Evolutionary conservation across 495 filamentous ascomycete genomes (phyloP).

Genomic region (Xylaria castorea): DNA sequence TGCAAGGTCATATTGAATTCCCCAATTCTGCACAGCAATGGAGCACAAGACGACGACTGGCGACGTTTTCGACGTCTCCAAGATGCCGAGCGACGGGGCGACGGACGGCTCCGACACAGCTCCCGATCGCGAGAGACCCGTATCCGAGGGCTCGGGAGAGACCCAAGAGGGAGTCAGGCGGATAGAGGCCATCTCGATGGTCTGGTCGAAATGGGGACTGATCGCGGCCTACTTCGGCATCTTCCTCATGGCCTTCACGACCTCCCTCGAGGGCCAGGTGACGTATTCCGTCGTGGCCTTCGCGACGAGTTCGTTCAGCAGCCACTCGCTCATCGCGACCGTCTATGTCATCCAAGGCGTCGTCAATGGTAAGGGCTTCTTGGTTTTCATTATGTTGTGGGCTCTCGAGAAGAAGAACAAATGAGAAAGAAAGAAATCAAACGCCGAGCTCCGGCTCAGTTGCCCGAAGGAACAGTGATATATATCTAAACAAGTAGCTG

Average conservation of each 20-base stretch:
- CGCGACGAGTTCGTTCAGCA: constrained; percentile 61
- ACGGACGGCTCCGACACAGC: not conserved
- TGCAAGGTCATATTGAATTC: not conserved
- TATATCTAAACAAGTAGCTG: constrained; percentile 9
- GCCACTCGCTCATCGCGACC: constrained; percentile 64
- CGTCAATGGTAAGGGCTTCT: constrained; percentile 51
- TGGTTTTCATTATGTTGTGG: not conserved
- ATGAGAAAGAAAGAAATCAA: not conserved
- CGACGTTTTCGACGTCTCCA: not conserved
- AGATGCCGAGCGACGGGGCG: not conserved
- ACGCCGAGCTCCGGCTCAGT: not conserved
- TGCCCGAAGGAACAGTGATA: not conserved
- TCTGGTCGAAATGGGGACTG: constrained; percentile 55
- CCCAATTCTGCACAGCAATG: not conserved
- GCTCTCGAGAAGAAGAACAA: not conserved
- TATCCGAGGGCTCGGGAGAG: not conserved
- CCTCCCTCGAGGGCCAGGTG: constrained; percentile 55
- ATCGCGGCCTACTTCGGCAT: constrained; percentile 54
- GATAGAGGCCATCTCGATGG: constrained; percentile 54
- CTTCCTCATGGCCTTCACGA: constrained; percentile 54
- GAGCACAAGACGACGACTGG: not conserved
- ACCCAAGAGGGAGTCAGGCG: constrained; percentile 46
- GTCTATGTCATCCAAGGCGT: constrained; percentile 62
- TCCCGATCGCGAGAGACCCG: not conserved
- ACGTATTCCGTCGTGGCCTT: constrained; percentile 53